Percentiles rank a stretch among this genome's conserved stretches.
phyloP scores from a whole-genome alignment of 192 early-diverging fungal species.

The Umbelopsis isabellina region DNA sequence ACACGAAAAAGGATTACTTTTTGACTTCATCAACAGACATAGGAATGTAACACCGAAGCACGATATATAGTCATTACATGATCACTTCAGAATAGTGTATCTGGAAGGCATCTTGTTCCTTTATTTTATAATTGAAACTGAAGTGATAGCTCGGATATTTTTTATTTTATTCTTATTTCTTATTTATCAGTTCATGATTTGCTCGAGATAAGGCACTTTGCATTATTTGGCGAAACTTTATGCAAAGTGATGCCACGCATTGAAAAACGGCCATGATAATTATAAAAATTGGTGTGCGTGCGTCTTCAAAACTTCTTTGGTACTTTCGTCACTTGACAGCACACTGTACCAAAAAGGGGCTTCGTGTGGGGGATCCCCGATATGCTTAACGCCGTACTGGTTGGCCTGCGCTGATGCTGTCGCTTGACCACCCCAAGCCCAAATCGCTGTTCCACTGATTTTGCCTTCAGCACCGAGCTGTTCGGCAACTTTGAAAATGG shows the following conservation, averaged over 20 bases:
- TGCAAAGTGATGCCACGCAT: not conserved
- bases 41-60: too few relatives aligned
- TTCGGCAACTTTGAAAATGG: slow-evolving; percentile 1
- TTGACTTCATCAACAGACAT: too few relatives aligned
- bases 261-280: not conserved
- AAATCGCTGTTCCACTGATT: slow-evolving; percentile 1
- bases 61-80: not conserved
- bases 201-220: too few relatives aligned
- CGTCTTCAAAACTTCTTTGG: slow-evolving; percentile 1
- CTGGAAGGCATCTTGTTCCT: not conserved
- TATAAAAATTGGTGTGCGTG: not conserved
- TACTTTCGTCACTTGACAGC: slow-evolving; percentile 7
- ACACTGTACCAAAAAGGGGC: slow-evolving; percentile 22
- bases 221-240: too few relatives aligned
- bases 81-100: not conserved
- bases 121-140: not conserved
- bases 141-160: not conserved
- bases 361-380: slow-evolving; percentile 11
- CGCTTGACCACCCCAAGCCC: slow-evolving; percentile 17
- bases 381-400: slow-evolving; percentile 12
- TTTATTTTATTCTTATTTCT: not conserved
- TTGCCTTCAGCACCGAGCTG: not conserved
- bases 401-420: not conserved
- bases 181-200: not conserved
- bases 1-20: not conserved